A percentile compares a stretch with the other conserved stretches of the same genome.
phyloP scores from a whole-genome alignment of 805 yeast species.

The Yarrowia alimentaria region DNA sequence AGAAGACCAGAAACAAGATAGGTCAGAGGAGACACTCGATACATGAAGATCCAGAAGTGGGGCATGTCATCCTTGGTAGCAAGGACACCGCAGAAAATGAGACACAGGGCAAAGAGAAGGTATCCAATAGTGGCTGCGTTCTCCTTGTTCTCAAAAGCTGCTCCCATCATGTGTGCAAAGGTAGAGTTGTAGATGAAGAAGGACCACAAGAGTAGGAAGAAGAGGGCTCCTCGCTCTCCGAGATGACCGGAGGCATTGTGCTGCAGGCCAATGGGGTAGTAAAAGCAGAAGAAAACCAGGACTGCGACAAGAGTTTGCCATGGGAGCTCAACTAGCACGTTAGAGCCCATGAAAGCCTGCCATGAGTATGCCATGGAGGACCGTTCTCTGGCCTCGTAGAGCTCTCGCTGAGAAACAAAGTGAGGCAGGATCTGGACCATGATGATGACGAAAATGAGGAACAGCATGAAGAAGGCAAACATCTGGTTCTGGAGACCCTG shows the following conservation, averaged over 20 bases:
- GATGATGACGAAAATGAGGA: slow-evolving; percentile 54
- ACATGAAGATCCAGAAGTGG: slow-evolving; percentile 81
- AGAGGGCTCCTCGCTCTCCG: slow-evolving; percentile 45
- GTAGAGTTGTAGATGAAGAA: slow-evolving; percentile 49
- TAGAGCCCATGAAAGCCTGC: slow-evolving; percentile 61
- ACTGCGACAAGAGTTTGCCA: slow-evolving; percentile 63
- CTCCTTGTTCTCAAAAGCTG: slow-evolving; percentile 37
- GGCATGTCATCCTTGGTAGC: slow-evolving; percentile 53
- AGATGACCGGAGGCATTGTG: slow-evolving; percentile 44
- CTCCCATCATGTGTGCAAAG: slow-evolving; percentile 48
- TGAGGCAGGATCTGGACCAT: slow-evolving; percentile 63
- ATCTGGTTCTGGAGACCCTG: slow-evolving; percentile 81
- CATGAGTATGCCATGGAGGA: slow-evolving; percentile 66
- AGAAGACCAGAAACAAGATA: slow-evolving; percentile 61
- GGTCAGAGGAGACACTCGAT: slow-evolving; percentile 67
- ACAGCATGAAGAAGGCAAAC: slow-evolving; percentile 71
- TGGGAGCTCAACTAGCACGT: slow-evolving; percentile 64
- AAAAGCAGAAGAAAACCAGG: too few species aligned
- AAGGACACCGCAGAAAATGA: slow-evolving; percentile 78
- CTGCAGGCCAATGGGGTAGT: slow-evolving; percentile 71
- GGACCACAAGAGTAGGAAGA: slow-evolving; percentile 42
- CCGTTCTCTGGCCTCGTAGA: slow-evolving; percentile 70
- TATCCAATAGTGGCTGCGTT: slow-evolving; percentile 63
- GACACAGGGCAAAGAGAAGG: slow-evolving; percentile 57
- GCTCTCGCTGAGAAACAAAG: slow-evolving; percentile 57